Base-by-base conservation (phyloP, 345 rosid species). In the Pseudoturritis turrita region DNA sequence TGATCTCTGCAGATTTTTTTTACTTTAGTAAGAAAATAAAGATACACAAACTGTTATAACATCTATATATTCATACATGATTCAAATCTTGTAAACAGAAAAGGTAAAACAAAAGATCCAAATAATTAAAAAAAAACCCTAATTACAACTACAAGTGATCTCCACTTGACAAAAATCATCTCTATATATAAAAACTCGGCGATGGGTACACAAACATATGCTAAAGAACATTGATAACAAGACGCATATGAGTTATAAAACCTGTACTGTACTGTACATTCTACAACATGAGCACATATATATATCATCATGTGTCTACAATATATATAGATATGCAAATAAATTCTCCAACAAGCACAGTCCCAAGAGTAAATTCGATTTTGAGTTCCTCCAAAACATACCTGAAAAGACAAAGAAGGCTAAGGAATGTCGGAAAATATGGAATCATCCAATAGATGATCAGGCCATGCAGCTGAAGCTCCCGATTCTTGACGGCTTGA, bases 401-500 rank as follows among this genome's bases (percentile, higher is more conserved):
- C 79, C 79, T 61, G 62, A 26, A 54, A 55, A 22, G 74, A 43
- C 43, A 10, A 46, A 40, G 10, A 40, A 18, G 62, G 70, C 66
- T 71, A 77, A 43, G 77, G 68, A 41, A 77, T 64, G 41, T 77
- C 68, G 13, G 56, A 65, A 55, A 71, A 70, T 58, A 77, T 39
- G 26, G 77, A 63, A 11, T 77, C 77, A 59, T 77, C 77, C 56
- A 77, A 51, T 33, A 70, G 68, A 65, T 63, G 76, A 49, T 77
- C 77, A 71, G 80, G 76, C 80, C 80, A 77, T 43, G 71, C 65
- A 35, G 71, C 70, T 55, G 79, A 62, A 45, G 59, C 79, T 62
- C 40, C 80, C 15, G 76, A 70, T 26, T 71, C 80, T 70, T 71
- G 76, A 41, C 50, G 19, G 62, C 72, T 77, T 33, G 80, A 77